Percentiles rank a stretch among this genome's conserved stretches.
These are phyloP conservation scores for Fusarium sp. DNA, from an alignment of 2,329 filamentous ascomycete species.

Conservation along the genomic window DNA sequence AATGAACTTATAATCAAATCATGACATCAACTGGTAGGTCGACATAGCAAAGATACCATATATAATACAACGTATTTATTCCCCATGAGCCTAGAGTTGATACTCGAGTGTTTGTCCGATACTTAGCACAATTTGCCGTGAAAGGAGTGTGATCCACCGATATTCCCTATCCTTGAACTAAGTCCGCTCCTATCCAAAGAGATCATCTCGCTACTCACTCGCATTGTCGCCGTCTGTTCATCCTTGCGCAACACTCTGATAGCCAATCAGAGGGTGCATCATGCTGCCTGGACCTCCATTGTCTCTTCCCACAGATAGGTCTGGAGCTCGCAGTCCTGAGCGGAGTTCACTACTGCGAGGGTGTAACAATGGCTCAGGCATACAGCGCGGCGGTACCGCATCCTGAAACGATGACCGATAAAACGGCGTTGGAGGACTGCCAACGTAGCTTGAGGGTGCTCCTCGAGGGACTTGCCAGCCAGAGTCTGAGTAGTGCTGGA, in stretches of 20 bases:
- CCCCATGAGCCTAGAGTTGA: constrained; percentile 16
- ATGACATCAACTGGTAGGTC: constrained; percentile 13
- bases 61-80: constrained; percentile 41
- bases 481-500: constrained; percentile 18
- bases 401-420: constrained; percentile 20
- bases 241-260: constrained; percentile 20
- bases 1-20: not conserved
- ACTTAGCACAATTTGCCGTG: not conserved
- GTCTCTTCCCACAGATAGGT: constrained; percentile 8
- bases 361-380: constrained; percentile 18
- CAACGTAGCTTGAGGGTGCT: constrained; percentile 6
- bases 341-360: constrained; percentile 14
- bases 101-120: not conserved
- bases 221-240: not conserved
- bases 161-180: not conserved
- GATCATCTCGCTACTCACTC: not conserved
- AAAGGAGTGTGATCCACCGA: constrained; percentile 32
- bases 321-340: constrained; percentile 24
- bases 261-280: constrained; percentile 20
- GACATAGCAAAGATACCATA: not conserved
- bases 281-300: not conserved
- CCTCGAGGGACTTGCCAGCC: constrained; percentile 33
- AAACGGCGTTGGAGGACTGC: constrained; percentile 8
- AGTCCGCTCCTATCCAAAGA: not conserved
- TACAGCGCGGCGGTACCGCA: constrained; percentile 17